phyloP scores from a whole-genome alignment of 768 basidiomycete species.

The Lactarius vividus region DNA sequence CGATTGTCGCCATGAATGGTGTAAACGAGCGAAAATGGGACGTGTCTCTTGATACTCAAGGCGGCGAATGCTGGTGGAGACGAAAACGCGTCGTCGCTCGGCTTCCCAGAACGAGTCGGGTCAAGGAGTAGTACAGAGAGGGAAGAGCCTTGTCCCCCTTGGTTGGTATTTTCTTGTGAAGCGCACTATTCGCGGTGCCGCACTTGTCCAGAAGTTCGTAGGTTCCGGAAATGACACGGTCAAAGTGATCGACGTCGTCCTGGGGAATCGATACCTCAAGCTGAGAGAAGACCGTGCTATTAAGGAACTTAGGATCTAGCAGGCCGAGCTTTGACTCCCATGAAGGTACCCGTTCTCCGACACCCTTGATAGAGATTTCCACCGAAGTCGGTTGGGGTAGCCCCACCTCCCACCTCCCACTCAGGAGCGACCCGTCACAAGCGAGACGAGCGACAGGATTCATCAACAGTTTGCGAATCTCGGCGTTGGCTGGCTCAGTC shows the following conservation, averaged over 20 bases:
- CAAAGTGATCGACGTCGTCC: constrained; percentile 49
- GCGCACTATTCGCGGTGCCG: constrained; percentile 80
- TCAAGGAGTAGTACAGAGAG: constrained; percentile 82
- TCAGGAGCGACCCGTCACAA: constrained; percentile 55
- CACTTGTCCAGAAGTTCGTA: constrained; percentile 83
- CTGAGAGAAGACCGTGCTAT: constrained; percentile 63
- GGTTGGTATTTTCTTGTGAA: constrained; percentile 61
- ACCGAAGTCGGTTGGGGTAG: constrained; percentile 60
- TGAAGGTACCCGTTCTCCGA: constrained; percentile 68
- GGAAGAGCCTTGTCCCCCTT: constrained; percentile 50
- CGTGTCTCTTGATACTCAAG: constrained; percentile 81
- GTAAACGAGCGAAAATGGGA: constrained; percentile 70
- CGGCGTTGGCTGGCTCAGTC: constrained; percentile 70
- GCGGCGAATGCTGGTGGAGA: constrained; percentile 74
- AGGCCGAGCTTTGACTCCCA: constrained; percentile 87
- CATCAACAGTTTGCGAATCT: constrained; percentile 69
- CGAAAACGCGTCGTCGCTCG: constrained; percentile 77
- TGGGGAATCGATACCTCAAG: constrained; percentile 60
- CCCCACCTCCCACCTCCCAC: constrained; percentile 78
- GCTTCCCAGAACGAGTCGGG: constrained; percentile 73
- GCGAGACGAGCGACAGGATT: constrained; percentile 74
- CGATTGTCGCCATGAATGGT: constrained; percentile 76
- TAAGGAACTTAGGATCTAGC: constrained; percentile 57
- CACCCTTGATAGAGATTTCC: constrained; percentile 58
- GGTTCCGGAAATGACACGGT: constrained; percentile 77